phyloP scores from a whole-genome alignment of 768 basidiomycete species.

The Daedaleopsis sinensis region DNA sequence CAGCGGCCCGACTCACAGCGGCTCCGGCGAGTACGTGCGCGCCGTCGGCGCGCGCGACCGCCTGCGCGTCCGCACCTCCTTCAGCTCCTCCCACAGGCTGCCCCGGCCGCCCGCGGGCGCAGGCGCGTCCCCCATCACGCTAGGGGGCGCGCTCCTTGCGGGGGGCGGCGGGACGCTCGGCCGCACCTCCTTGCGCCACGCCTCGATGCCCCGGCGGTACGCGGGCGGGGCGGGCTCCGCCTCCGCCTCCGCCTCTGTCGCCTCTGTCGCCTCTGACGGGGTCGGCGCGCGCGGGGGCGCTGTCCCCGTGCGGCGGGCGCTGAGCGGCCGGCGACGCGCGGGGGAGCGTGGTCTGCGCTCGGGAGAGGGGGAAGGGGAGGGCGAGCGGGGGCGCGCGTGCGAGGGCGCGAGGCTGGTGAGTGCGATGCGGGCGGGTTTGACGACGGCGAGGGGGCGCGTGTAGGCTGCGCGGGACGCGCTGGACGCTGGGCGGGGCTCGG shows the following conservation, averaged over 20 bases:
- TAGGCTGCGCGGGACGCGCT: constrained; percentile 2
- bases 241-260: constrained; percentile 24
- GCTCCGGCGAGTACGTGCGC: constrained; percentile 37
- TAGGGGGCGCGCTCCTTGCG: constrained; percentile 27
- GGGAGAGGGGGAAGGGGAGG: constrained; percentile 20
- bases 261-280: constrained; percentile 29
- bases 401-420: constrained; percentile 44
- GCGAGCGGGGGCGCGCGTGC: constrained; percentile 19
- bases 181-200: constrained; percentile 19
- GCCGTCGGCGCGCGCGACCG: constrained; percentile 50
- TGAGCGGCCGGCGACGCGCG: constrained; percentile 32
- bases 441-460: constrained; percentile 13
- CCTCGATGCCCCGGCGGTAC: constrained; percentile 22
- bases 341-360: constrained; percentile 29
- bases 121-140: constrained; percentile 38
- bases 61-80: constrained; percentile 50
- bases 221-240: constrained; percentile 27
- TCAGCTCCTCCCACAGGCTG: constrained; percentile 58
- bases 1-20: constrained; percentile 12
- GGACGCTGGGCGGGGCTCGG: constrained; percentile 12
- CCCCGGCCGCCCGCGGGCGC: constrained; percentile 45
- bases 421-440: constrained; percentile 33
- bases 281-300: constrained; percentile 40
- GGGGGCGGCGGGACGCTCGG: constrained; percentile 9
- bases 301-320: constrained; percentile 32